Percentiles rank a stretch among this genome's conserved stretches.
phyloP scores from a whole-genome alignment of 2,329 filamentous ascomycete genomes.

The Drechslerella coelobrocha region DNA sequence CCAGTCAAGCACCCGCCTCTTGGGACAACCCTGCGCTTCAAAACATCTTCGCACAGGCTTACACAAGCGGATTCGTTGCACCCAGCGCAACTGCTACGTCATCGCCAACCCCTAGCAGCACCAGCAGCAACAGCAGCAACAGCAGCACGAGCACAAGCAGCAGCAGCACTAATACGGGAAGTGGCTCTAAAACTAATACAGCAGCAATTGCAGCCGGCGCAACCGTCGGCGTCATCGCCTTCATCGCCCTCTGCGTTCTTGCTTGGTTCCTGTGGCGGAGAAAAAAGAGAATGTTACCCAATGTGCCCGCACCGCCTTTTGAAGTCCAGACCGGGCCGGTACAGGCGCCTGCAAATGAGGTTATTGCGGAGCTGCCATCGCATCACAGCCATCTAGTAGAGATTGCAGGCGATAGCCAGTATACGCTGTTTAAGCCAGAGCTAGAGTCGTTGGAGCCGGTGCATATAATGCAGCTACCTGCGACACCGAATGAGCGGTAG shows the following conservation, averaged over 20 bases:
- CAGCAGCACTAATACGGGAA: no score
- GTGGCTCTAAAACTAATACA: constrained; percentile 18
- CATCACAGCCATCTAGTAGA: constrained; percentile 2
- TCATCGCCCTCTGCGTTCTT: constrained; percentile 11
- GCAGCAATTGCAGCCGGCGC: constrained; percentile 28
- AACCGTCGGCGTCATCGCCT: constrained; percentile 9
- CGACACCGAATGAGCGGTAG: not conserved
- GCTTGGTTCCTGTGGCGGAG: constrained; percentile 21
- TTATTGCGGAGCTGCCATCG: constrained; percentile 2
- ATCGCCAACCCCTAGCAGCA: no score
- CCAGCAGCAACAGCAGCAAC: no score
- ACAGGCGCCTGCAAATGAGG: constrained; percentile 1
- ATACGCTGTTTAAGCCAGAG: constrained; percentile 3
- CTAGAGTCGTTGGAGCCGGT: not conserved
- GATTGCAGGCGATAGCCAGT: constrained; percentile 26
- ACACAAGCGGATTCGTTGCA: constrained; percentile 22
- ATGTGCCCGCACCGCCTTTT: no score
- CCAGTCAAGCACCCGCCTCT: constrained; percentile 11
- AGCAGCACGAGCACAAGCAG: not conserved
- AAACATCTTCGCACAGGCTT: constrained; percentile 29
- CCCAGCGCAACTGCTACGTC: constrained; percentile 5
- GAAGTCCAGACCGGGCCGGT: not conserved
- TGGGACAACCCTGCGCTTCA: constrained; percentile 26
- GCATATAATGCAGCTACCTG: constrained; percentile 15
- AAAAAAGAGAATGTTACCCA: constrained; percentile 6